Percentiles rank a stretch among this genome's conserved stretches.
Evolutionary conservation across 139 green algal genomes (phyloP).

Genomic region (Asterochloris sp.): DNA sequence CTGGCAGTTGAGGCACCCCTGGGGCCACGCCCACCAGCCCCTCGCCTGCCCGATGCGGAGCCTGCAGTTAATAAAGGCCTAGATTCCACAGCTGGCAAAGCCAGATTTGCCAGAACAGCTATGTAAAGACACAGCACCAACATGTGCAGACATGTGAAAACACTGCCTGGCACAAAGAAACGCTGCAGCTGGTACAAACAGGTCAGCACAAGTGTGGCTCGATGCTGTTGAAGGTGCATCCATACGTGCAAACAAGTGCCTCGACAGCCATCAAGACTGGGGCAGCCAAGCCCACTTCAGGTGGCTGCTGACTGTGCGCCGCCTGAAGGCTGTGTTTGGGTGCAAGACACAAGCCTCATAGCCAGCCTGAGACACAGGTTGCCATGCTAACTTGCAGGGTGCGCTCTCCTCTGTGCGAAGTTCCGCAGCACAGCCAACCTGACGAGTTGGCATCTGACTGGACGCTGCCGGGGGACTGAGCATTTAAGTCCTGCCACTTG

Average conservation of each 20-base stretch:
- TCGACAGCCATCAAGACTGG: too few species aligned
- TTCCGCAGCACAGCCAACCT: too few species aligned
- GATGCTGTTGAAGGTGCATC: not conserved
- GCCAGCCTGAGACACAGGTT: not conserved
- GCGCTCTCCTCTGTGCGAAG: not conserved
- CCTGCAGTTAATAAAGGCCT: not conserved
- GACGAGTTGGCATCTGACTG: not conserved
- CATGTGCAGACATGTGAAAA: not conserved
- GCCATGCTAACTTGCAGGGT: not conserved
- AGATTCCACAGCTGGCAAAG: not conserved
- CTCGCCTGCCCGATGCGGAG: not conserved
- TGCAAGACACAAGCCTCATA: not conserved
- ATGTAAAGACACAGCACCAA: not conserved
- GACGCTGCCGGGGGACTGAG: not conserved
- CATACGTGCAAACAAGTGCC: too few species aligned
- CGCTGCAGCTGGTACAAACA: not conserved
- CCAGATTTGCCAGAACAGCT: not conserved
- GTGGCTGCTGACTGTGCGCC: too few species aligned
- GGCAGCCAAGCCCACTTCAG: too few species aligned
- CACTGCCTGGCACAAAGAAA: not conserved
- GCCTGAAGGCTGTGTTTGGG: not conserved
- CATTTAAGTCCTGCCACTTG: constrained; percentile 5
- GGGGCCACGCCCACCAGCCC: not conserved
- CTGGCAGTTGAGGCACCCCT: not conserved
- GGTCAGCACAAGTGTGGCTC: not conserved